phyloP scores from a whole-genome alignment of 257 asterid genomes.

The Paraleonurus japonicus region DNA sequence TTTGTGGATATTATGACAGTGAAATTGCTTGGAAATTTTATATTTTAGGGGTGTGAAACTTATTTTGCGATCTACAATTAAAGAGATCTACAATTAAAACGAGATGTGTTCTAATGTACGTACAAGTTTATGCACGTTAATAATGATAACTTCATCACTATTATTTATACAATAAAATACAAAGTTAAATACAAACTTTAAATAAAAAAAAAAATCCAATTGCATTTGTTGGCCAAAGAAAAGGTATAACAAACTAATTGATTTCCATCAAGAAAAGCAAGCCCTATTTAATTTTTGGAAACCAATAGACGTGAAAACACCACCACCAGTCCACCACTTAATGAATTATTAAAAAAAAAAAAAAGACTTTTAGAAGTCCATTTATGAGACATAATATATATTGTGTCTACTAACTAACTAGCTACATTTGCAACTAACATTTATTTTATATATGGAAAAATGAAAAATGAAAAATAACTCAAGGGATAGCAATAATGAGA shows the following conservation, averaged over 20 bases:
- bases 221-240: not conserved
- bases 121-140: too few relatives aligned
- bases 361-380: conserved; percentile 2
- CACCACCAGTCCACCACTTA: not conserved
- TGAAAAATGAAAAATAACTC: not conserved
- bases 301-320: not conserved
- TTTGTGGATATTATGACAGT: too few relatives aligned
- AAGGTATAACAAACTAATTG: not conserved
- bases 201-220: not conserved
- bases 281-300: not conserved
- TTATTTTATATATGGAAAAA: not conserved
- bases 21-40: too few relatives aligned
- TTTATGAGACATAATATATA: conserved; percentile 7
- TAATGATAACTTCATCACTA: not conserved
- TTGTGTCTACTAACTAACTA: conserved; percentile 13
- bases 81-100: too few relatives aligned
- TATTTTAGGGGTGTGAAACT: too few relatives aligned
- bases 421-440: not conserved
- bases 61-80: too few relatives aligned
- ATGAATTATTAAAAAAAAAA: not conserved
- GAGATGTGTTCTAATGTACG: not conserved
- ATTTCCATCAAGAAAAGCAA: not conserved
- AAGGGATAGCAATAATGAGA: not conserved
- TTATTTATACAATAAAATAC: not conserved
- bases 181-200: not conserved